phyloP scores from a whole-genome alignment of 495 filamentous ascomycete species.

The Schizothecium vesticola region DNA sequence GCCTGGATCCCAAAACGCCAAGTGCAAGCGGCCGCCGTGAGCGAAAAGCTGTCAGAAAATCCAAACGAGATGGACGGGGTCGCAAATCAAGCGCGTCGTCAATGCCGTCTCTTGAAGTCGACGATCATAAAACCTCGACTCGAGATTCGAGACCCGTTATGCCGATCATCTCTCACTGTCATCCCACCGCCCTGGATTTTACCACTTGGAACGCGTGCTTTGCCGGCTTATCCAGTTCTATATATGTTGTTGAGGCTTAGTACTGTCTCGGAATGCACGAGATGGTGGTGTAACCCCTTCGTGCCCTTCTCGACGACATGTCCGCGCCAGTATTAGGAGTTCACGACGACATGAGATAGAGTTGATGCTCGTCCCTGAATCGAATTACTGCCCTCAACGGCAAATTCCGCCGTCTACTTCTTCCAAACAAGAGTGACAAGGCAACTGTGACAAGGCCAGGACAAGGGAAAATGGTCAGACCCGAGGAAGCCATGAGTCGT shows the following conservation, averaged over 20 bases:
- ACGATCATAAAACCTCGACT: neutral
- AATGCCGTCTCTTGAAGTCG: neutral
- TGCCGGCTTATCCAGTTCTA: too few relatives aligned
- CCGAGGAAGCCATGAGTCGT: neutral
- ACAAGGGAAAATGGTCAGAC: neutral
- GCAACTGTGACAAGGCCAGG: neutral
- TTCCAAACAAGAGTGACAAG: neutral
- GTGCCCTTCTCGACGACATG: neutral
- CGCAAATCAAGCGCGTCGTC: neutral
- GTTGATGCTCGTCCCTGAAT: neutral
- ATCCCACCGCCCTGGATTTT: neutral
- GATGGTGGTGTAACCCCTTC: neutral
- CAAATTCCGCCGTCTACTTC: neutral
- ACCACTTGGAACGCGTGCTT: neutral
- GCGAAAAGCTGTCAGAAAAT: neutral
- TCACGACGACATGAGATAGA: neutral
- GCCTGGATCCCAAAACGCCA: neutral
- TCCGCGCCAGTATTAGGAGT: neutral
- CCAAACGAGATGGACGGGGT: neutral
- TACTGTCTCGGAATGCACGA: conserved; percentile 4
- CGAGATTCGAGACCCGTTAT: neutral
- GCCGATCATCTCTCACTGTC: neutral
- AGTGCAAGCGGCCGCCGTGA: neutral
- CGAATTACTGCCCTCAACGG: neutral
- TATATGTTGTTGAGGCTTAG: neutral